Conservation (phyloP, 2,329 filamentous ascomycete genomes). For the Sporothrix dimorphospora region DNA sequence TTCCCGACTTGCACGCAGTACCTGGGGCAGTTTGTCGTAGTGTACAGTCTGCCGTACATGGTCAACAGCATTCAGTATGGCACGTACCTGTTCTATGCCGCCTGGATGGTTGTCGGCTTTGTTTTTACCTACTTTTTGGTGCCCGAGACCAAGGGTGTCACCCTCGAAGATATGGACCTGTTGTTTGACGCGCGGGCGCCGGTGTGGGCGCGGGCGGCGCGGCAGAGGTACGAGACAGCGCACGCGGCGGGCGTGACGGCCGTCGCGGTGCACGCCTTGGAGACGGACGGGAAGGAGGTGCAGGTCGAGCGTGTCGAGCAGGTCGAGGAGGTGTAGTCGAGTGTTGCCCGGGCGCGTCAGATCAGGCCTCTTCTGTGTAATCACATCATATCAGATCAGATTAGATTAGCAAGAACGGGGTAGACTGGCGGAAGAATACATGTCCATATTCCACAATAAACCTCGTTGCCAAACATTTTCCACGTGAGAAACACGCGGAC, state of each 20-base stretch:
- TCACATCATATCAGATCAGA: neutral
- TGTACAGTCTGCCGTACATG: constrained; percentile 41
- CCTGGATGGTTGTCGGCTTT: constrained; percentile 38
- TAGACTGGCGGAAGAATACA: no score
- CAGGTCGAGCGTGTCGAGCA: neutral
- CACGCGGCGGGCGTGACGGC: constrained; percentile 19
- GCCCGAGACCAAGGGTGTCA: constrained; percentile 37
- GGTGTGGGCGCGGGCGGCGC: constrained; percentile 1
- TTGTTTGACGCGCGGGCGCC: constrained; percentile 31
- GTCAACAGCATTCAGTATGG: constrained; percentile 28
- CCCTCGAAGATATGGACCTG: constrained; percentile 39
- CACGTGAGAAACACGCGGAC: neutral
- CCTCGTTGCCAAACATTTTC: no score
- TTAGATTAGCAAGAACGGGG: neutral
- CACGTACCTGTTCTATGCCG: constrained; percentile 34
- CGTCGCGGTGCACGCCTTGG: neutral
- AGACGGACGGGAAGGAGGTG: neutral
- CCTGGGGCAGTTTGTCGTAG: constrained; percentile 41
- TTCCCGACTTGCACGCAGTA: constrained; percentile 40
- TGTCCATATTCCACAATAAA: no score
- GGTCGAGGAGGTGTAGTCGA: neutral
- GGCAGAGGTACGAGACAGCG: constrained; percentile 11
- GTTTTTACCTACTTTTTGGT: constrained; percentile 34
- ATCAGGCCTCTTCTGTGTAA: neutral
- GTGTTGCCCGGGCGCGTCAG: neutral